Evolutionary conservation across 2,329 filamentous ascomycete genomes (phyloP), one percentile per base, ranked within the genome.

Genomic region (Diplocarpon rosae): DNA sequence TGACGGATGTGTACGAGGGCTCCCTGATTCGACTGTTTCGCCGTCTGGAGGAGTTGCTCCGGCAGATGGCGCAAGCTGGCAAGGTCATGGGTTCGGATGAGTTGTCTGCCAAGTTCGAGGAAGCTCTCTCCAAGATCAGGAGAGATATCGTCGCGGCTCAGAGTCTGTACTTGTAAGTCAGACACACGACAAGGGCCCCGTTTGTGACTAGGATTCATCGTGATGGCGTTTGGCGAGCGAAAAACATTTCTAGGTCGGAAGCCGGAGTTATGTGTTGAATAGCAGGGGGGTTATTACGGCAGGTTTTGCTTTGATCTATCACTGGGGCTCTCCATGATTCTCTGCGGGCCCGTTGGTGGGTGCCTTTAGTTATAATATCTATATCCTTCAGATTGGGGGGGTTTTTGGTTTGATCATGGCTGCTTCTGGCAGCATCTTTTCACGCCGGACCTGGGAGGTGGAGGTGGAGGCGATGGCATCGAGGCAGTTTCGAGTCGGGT

Each of bases 61-160:
- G 92, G 54, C 92, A 98, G 65, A 94, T 96, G 76, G 90, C 84
- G 13, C 85, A 96, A 67, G 92, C 90, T 17, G 78, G 85, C 53
- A 96, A 95, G 69, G 90, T 95, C 51, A 98, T 98, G 92, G 92
- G 92, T 58, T 95, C 85, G 62, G 87, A 94, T 49, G 92, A 96
- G 59, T 70, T 98, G 45, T 84, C 89, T 60, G 76, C 81, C 62
- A 95, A 95, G 68, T 98, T 98, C 61, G 89, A 95, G 59, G 76
- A 80, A 55, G 83, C 86, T 50, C 69, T 98, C 56, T 72, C 75
- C 47, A 92, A 93, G 74, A 84, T 96, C 43, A 78, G 86, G 64
- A 76, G 92, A 59, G 92, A 96, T 63, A 89, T 98, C 63, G 90
- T 98, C 47, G 88, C 90, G 17, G 87, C 90, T 38, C 89, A 95